These are phyloP conservation scores for Helotiales sp. DNA, from an alignment of 2,329 filamentous ascomycete genomes.

Conservation along the genomic window DNA sequence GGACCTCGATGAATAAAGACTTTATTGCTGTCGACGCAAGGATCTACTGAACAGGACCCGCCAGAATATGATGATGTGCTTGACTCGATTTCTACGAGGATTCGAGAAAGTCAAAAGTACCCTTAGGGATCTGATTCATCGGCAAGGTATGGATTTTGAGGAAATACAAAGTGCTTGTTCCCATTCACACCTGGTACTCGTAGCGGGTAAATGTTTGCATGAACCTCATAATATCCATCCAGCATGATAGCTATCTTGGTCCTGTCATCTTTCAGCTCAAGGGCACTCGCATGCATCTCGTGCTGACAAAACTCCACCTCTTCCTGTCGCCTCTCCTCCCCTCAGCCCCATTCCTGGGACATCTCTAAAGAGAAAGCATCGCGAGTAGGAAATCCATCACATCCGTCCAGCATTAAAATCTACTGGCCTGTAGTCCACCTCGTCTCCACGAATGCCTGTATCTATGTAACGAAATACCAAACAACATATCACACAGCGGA, in stretches of 20 bases:
- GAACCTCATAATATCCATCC: neutral
- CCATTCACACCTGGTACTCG: neutral
- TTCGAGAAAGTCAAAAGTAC: neutral
- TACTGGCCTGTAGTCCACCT: neutral
- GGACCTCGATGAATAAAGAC: neutral
- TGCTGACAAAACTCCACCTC: neutral
- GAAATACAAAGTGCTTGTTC: neutral
- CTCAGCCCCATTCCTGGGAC: neutral
- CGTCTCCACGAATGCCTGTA: neutral
- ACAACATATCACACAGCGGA: neutral
- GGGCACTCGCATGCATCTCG: neutral
- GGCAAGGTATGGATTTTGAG: too few species aligned
- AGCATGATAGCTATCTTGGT: neutral
- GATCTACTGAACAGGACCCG: neutral
- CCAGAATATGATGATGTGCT: neutral
- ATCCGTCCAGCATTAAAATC: neutral
- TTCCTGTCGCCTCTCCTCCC: neutral
- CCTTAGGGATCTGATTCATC: neutral
- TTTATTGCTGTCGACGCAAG: neutral
- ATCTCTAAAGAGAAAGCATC: neutral
- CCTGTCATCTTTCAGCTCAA: neutral
- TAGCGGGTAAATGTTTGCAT: neutral
- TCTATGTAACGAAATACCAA: neutral
- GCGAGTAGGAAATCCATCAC: neutral
- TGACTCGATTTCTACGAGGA: neutral